Percentiles rank a stretch among this genome's conserved stretches.
phyloP scores from a whole-genome alignment of 345 rosid genomes.

The Populus ilicifolia region DNA sequence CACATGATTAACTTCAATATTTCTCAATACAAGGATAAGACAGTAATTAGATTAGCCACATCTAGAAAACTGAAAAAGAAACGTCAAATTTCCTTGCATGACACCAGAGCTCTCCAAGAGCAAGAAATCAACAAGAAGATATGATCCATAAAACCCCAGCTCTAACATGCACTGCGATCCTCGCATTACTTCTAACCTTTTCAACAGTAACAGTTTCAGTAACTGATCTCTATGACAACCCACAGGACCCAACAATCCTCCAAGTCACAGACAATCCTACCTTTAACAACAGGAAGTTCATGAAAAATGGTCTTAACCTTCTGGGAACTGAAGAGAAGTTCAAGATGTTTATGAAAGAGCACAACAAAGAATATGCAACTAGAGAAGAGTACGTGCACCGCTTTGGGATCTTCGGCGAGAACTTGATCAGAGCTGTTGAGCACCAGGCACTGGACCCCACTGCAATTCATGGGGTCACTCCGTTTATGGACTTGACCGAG shows the following conservation, averaged over 20 bases:
- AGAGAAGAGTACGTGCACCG: slow-evolving; percentile 70
- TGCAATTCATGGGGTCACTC: slow-evolving; percentile 73
- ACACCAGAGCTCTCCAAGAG: not conserved
- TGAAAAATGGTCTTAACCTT: not conserved
- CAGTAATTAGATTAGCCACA: not conserved
- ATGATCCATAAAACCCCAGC: not conserved
- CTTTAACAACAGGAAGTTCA: not conserved
- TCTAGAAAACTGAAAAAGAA: not conserved
- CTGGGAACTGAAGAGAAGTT: slow-evolving; percentile 47
- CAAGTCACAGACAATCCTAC: slow-evolving; percentile 14
- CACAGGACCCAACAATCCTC: slow-evolving; percentile 4
- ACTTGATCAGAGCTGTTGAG: slow-evolving; percentile 65
- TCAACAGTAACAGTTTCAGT: not conserved
- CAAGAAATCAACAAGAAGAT: not conserved
- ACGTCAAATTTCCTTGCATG: not conserved
- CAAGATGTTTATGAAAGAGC: slow-evolving; percentile 48
- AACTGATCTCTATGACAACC: not conserved
- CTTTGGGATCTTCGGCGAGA: slow-evolving; percentile 59
- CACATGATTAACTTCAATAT: no score
- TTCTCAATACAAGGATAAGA: not conserved
- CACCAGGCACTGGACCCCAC: slow-evolving; percentile 76
- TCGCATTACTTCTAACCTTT: not conserved
- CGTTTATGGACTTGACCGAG: slow-evolving; percentile 71
- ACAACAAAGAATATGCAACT: slow-evolving; percentile 52
- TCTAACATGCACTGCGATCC: not conserved